Percentiles rank a stretch among this genome's conserved stretches.
Evolutionary conservation across 2,329 filamentous ascomycete genomes (phyloP).

Genomic region (Epichloe sp.): DNA sequence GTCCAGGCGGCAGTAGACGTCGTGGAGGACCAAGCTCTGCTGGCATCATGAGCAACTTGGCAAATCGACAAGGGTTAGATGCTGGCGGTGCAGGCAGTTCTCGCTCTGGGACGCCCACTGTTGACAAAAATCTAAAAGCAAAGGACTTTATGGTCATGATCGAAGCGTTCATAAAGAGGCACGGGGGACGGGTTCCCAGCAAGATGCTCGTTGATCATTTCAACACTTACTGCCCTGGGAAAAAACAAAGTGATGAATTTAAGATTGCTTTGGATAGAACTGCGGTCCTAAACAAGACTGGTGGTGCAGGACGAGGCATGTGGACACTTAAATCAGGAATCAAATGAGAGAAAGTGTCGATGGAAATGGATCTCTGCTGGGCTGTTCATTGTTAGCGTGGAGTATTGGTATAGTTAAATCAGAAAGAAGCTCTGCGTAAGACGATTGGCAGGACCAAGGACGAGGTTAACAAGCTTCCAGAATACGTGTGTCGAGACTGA

Average conservation of each 20-base stretch:
- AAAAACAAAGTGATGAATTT: constrained; percentile 64
- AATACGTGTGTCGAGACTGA: background rate
- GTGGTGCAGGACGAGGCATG: constrained; percentile 37
- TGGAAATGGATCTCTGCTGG: background rate
- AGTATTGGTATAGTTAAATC: background rate
- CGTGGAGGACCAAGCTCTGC: constrained; percentile 40
- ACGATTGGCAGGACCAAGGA: too few species aligned
- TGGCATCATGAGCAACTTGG: constrained; percentile 42
- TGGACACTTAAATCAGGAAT: constrained; percentile 34
- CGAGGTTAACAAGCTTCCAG: too few species aligned
- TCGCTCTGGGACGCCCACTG: constrained; percentile 30
- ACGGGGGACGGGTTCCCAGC: constrained; percentile 70
- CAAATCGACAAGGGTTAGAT: constrained; percentile 41
- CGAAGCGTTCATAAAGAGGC: constrained; percentile 61
- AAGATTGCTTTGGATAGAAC: constrained; percentile 67
- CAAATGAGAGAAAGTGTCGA: constrained; percentile 8
- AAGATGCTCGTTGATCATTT: constrained; percentile 88
- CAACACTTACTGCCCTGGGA: constrained; percentile 55
- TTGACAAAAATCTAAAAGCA: constrained; percentile 29
- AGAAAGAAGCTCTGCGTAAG: background rate
- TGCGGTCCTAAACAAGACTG: constrained; percentile 53
- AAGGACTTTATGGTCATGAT: constrained; percentile 62
- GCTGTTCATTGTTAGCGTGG: background rate
- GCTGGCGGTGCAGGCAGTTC: constrained; percentile 30
- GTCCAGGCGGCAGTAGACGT: constrained; percentile 44